Conservation (phyloP, 1,284 basidiomycete species). For the Anthracocystis panici-leucophaei region DNA sequence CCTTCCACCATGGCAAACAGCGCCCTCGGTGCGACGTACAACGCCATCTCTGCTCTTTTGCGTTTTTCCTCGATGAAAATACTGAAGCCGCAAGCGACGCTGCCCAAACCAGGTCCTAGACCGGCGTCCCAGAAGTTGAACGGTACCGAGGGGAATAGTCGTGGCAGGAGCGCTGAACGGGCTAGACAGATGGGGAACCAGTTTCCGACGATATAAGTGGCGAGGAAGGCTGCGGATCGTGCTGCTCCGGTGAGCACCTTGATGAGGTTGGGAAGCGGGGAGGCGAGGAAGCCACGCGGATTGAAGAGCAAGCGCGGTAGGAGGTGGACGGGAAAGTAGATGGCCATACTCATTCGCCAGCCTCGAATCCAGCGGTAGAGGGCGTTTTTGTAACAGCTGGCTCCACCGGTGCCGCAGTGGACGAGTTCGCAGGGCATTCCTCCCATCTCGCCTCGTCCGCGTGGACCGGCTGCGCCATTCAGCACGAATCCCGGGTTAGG, state of each 20-base stretch:
- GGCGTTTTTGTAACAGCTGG: conserved; percentile 68
- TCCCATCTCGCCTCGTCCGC: conserved; percentile 61
- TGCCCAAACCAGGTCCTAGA: conserved; percentile 45
- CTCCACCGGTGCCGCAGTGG: conserved; percentile 67
- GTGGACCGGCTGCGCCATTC: conserved; percentile 50
- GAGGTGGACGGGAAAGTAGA: conserved; percentile 71
- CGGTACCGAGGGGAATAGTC: conserved; percentile 47
- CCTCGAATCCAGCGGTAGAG: conserved; percentile 65
- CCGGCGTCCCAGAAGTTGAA: conserved; percentile 62
- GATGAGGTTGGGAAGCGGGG: conserved; percentile 52
- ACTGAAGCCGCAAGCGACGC: conserved; percentile 51
- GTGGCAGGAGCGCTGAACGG: conserved; percentile 50
- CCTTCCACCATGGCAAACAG: conserved; percentile 64
- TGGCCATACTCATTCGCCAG: conserved; percentile 67
- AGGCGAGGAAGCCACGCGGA: conserved; percentile 39
- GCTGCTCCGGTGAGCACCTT: conserved; percentile 66
- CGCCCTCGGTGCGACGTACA: conserved; percentile 70
- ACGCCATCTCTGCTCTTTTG: conserved; percentile 70
- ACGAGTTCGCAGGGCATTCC: conserved; percentile 70
- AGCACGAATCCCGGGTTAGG: conserved; percentile 44
- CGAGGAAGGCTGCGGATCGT: conserved; percentile 69
- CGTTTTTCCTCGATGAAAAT: conserved; percentile 70
- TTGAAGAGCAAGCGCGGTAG: conserved; percentile 69
- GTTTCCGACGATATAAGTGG: conserved; percentile 69
- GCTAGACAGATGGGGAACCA: conserved; percentile 65